These are phyloP conservation scores for Debaryomyces castellii DNA, from an alignment of 805 yeast species.

Conservation along the genomic window DNA sequence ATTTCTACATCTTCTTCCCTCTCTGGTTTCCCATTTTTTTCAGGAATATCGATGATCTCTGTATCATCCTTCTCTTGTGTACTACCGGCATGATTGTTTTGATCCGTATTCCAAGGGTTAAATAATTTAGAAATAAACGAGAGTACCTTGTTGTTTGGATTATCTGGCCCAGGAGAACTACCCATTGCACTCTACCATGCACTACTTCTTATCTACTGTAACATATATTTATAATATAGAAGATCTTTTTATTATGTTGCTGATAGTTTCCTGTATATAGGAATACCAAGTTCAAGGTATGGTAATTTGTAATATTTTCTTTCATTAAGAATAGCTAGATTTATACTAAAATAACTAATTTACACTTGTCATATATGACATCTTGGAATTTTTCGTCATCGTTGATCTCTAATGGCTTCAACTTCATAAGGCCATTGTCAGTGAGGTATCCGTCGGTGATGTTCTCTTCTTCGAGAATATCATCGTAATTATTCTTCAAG, in stretches of 20 bases:
- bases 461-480: conserved; percentile 30
- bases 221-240: too few relatives aligned
- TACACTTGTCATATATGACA: conserved; percentile 42
- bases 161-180: not conserved
- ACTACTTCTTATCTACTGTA: not conserved
- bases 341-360: conserved; percentile 31
- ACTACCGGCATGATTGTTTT: not conserved
- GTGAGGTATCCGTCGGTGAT: conserved; percentile 27
- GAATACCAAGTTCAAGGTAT: too few relatives aligned
- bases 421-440: conserved; percentile 22
- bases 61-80: not conserved
- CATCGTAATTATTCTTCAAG: conserved; percentile 44
- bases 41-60: not conserved
- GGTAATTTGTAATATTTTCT: too few relatives aligned
- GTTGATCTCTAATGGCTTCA: conserved; percentile 36
- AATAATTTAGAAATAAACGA: not conserved
- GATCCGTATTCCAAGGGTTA: not conserved
- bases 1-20: not conserved
- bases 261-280: not conserved
- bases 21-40: not conserved
- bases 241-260: too few relatives aligned
- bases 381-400: conserved; percentile 40
- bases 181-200: not conserved
- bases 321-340: not conserved
- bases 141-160: not conserved